Evolutionary conservation across 1,284 basidiomycete genomes (phyloP).

Genomic region (Cystobasidium slooffiae): DNA sequence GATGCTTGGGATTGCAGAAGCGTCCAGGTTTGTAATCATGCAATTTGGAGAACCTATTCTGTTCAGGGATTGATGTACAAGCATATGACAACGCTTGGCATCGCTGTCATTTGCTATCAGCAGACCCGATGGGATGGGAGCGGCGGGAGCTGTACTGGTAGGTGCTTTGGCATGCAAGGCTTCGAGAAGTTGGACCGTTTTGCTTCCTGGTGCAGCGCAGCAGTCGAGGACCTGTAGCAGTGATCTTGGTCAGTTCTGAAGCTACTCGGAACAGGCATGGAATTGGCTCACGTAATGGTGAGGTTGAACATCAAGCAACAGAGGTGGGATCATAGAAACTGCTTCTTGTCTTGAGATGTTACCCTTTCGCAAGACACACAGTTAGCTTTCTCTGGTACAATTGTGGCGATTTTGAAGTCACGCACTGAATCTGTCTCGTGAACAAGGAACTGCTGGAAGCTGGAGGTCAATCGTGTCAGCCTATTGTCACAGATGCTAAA

Average conservation of each 20-base stretch:
- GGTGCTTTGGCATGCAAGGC: conserved; percentile 68
- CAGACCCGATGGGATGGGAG: conserved; percentile 73
- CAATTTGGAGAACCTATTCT: conserved; percentile 89
- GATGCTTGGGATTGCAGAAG: conserved; percentile 81
- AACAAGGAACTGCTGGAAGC: conserved; percentile 92
- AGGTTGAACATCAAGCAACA: conserved; percentile 91
- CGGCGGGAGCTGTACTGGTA: conserved; percentile 64
- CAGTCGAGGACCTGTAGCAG: conserved; percentile 83
- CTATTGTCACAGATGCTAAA: neutral
- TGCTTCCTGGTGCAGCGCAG: conserved; percentile 99
- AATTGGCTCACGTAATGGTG: conserved; percentile 69
- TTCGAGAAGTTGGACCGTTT: conserved; percentile 92
- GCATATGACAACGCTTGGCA: conserved; percentile 90
- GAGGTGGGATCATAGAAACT: conserved; percentile 96
- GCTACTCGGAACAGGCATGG: conserved; percentile 17
- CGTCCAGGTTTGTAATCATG: conserved; percentile 95
- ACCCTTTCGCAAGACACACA: conserved; percentile 64
- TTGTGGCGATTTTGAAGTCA: conserved; percentile 45
- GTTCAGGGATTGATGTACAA: conserved; percentile 91
- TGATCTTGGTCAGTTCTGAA: neutral
- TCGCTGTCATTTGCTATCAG: conserved; percentile 90
- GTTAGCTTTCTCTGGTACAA: neutral
- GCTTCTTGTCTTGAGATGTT: conserved; percentile 97
- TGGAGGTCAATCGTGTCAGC: conserved; percentile 9
- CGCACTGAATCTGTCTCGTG: conserved; percentile 95